Evolutionary conservation across 1,139 yeast genomes (phyloP).

Genomic region (Eremothecium coryli): DNA sequence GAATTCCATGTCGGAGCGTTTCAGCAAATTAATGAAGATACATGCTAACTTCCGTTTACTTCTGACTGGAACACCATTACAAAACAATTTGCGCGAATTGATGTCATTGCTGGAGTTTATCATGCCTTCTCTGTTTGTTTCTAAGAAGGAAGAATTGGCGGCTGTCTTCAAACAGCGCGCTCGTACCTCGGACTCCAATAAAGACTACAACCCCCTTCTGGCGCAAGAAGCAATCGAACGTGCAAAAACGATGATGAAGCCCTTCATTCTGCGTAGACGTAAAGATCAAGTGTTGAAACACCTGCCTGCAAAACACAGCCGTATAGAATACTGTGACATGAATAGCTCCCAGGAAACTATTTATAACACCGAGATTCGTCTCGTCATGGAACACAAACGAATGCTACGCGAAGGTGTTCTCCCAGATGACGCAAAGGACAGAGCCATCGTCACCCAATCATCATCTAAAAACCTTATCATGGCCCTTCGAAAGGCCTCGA

Average conservation of each 20-base stretch:
- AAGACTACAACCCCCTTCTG: conserved; percentile 63
- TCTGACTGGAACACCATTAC: conserved; percentile 94
- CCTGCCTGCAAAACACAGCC: conserved; percentile 67
- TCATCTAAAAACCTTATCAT: conserved; percentile 47
- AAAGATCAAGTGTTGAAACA: conserved; percentile 87
- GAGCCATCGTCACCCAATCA: conserved; percentile 32
- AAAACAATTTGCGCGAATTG: conserved; percentile 80
- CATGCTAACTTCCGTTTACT: conserved; percentile 72
- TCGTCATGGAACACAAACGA: conserved; percentile 44
- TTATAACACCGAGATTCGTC: conserved; percentile 49
- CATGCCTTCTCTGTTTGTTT: conserved; percentile 72
- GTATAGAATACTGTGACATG: conserved; percentile 57
- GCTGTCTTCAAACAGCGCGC: conserved; percentile 79
- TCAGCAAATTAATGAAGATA: conserved; percentile 73
- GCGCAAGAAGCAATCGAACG: conserved; percentile 86
- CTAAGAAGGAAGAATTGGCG: conserved; percentile 73
- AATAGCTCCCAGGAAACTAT: conserved; percentile 47
- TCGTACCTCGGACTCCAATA: conserved; percentile 46
- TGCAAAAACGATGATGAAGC: conserved; percentile 98
- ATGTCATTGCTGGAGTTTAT: conserved; percentile 86
- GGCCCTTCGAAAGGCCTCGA: conserved; percentile 64
- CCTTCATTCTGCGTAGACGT: conserved; percentile 85
- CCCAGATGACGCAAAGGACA: conserved; percentile 28
- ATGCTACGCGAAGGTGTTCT: conserved; percentile 34
- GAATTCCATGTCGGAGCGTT: conserved; percentile 81